Base-by-base conservation (phyloP, 805 yeast species). In the Tetrapisispora taiwanensis region DNA sequence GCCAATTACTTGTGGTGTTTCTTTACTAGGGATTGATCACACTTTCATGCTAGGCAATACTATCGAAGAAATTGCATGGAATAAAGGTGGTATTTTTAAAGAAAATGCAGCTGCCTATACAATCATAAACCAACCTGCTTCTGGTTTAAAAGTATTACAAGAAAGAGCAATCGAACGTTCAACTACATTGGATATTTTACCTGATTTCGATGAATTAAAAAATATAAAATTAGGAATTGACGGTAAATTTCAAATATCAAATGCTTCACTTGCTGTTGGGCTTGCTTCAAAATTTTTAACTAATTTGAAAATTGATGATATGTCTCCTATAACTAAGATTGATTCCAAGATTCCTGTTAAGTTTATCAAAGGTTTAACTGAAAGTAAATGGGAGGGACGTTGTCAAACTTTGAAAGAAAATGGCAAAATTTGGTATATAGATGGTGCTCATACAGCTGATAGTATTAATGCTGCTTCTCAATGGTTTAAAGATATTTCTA, bases 361-460 rank as follows among this genome's bases (percentile, higher is more conserved):
- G 49, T 76, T 81, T 45, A 48, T 68, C 4, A 52, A 54, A 14
- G 97, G 96, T 2, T 68, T 90, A 32, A 76, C 71, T 42, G 46
- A 64, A 2, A 84, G 95, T 1, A 66, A 71, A 37, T 92, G 97
- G 96, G 92, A 92, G n/a, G 99, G 99, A 1, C 72, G 99, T 53
- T 90, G 97, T 54, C 97, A 94, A 65, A 71, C 78, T 1, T 63
- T 86, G 27, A 48, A 53, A 6, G 72, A 67, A 20, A 68, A 69
- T 22, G 63, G 66, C 14, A 66, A 68, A 20, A 75, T 73, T n/a
- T 92, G 96, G 95, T 80, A 67, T 50, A 65, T 90, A 14, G 99
- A 92, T 65, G 99, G 99, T 17, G 97, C 98, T 0, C 99, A 92
- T 55, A 92, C 98, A 0, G 67, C 74, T 38, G 99, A 92, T 56